A percentile compares a stretch with the other conserved stretches of the same genome.
Conservation (phyloP, 169 alveolate genomes). For the Cryptosporidium bovis region DNA sequence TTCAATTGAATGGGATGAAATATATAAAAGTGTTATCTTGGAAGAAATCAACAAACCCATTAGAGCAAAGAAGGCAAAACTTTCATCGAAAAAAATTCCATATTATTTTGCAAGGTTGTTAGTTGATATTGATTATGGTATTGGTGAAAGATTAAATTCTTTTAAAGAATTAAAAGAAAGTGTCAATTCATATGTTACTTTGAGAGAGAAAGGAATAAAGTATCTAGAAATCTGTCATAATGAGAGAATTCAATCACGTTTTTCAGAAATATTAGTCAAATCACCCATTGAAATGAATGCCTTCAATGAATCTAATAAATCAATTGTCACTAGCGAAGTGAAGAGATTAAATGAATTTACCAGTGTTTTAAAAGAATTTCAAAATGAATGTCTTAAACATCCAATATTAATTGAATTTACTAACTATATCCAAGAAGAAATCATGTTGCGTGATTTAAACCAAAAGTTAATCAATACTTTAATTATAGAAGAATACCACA, state of each 20-base stretch:
- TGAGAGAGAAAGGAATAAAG: conserved; percentile 27
- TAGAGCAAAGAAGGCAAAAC: background rate
- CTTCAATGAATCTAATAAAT: background rate
- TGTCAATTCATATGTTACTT: conserved; percentile 15
- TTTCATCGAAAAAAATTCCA: conserved; percentile 1
- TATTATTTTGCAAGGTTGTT: conserved; percentile 17
- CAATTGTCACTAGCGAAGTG: background rate
- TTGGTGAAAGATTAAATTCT: conserved; percentile 20
- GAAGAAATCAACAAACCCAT: background rate
- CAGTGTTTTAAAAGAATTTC: background rate
- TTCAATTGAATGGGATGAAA: conserved; percentile 49
- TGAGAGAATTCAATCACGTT: conserved; percentile 10
- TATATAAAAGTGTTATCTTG: background rate
- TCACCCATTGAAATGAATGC: background rate
- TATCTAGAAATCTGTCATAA: conserved; percentile 4
- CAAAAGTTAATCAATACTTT: conserved; percentile 40
- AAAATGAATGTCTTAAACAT: conserved; percentile 24
- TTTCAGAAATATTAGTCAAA: conserved; percentile 2
- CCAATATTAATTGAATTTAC: conserved; percentile 31
- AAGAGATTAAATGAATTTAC: background rate
- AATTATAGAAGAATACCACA: conserved; percentile 30
- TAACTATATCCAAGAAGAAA: conserved; percentile 58
- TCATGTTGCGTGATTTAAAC: conserved; percentile 51
- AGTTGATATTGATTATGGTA: conserved; percentile 28
- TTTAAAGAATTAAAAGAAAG: conserved; percentile 24